Evolutionary conservation across 1,284 basidiomycete genomes (phyloP), one percentile per base, ranked within the genome.

Genomic region (Sporisorium reilianum): DNA sequence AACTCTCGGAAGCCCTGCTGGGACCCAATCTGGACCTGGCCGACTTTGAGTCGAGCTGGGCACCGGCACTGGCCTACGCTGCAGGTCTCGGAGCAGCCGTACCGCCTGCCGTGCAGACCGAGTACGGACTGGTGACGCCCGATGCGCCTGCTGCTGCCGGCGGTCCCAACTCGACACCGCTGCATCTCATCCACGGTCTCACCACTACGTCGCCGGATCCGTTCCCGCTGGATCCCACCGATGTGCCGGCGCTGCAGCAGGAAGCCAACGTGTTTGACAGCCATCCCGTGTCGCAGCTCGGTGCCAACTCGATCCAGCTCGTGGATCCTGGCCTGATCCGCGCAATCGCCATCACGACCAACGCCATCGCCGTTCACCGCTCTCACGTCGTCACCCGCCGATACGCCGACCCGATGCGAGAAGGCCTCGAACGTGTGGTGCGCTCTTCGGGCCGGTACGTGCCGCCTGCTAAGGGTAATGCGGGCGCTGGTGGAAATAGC

Each of bases 111-210:
- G 45, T 64, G 42, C 62, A 72, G 68, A 67, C 68, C 51, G 68
- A 72, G 42, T 72, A 71, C 41, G 72, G 67, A 2, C 45, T 75
- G 23, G 72, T 70, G 40, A 53, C 73, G 40, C 48, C 58, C 7
- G 69, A 68, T 22, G 58, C 65, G 7, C 52, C 64, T 7, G 57
- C 70, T 41, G 69, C 75, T 34, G 66, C 56, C 2, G 72, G 71
- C 26, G 82, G 81, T 14, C 82, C 82, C 50, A 84, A 83, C 36
- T 77, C 82, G 63, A 81, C 77, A 23, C 82, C 82, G 7, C 62
- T 84, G 44, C 82, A 84, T 56, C 70, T 84, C 41, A 78, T 83
- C 50, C 82, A 84, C 52, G 82, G 80, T 10, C 70, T 84, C 22
- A 83, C 82, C 1, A 78, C 77, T 3, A 76, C 78, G 4, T 70